A percentile compares a stretch with the other conserved stretches of the same genome.
Conservation (phyloP, 2,329 filamentous ascomycete species). For the Clarireedia paspali region DNA sequence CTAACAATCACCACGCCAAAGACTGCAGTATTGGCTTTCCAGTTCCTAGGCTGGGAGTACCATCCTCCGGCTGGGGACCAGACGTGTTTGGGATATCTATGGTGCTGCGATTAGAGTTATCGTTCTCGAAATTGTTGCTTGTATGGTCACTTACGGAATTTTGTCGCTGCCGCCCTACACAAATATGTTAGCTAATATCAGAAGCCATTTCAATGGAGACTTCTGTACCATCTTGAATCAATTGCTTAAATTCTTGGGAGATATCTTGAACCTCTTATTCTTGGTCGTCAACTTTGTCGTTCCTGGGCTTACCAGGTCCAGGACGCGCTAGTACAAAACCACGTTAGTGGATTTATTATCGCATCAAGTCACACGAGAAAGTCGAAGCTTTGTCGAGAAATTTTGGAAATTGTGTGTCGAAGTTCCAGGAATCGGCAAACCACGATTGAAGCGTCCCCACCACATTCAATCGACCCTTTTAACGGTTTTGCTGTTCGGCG, state of each 20-base stretch:
- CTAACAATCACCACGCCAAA: conserved; percentile 62
- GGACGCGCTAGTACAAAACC: neutral
- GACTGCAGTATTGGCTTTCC: conserved; percentile 83
- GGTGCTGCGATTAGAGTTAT: neutral
- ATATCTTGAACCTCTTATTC: conserved; percentile 6
- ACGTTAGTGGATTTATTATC: neutral
- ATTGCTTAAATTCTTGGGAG: conserved; percentile 17
- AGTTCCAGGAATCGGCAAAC: neutral
- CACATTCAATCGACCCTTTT: neutral
- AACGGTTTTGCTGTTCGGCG: neutral
- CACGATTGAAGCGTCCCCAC: neutral
- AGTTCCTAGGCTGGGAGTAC: conserved; percentile 93
- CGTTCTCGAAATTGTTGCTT: neutral
- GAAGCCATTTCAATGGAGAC: neutral
- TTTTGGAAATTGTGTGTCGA: conserved; percentile 9
- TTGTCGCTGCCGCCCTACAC: conserved; percentile 71
- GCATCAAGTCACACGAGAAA: conserved; percentile 5
- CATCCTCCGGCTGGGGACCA: conserved; percentile 98
- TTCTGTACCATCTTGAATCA: conserved; percentile 49
- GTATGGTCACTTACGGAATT: conserved; percentile 48
- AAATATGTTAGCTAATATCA: conserved; percentile 33
- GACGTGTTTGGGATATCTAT: conserved; percentile 94
- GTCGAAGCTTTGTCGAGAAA: conserved; percentile 7
- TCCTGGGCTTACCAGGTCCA: neutral
- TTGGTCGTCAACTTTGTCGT: conserved; percentile 2